These are phyloP conservation scores for Paraconiothyrium brasiliense DNA, from an alignment of 2,329 filamentous ascomycete species.

Conservation along the genomic window DNA sequence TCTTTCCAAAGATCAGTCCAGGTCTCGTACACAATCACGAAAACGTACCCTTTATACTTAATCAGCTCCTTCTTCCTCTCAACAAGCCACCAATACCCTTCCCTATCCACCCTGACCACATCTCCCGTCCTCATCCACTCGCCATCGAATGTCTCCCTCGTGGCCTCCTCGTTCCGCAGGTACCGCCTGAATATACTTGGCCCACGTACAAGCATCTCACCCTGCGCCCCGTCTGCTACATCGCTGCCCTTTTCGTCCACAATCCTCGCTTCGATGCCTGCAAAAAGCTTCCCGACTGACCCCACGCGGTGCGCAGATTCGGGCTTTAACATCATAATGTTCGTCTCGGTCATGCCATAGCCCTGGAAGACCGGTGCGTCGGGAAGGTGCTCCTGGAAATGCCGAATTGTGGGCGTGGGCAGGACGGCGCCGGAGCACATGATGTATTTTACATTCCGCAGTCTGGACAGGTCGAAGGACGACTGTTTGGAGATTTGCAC, in stretches of 20 bases:
- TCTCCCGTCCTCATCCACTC: constrained; percentile 47
- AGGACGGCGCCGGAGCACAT: constrained; percentile 34
- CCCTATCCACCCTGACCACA: constrained; percentile 35
- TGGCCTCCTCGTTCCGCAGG: constrained; percentile 38
- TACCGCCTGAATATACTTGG: constrained; percentile 42
- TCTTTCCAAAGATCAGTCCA: constrained; percentile 9
- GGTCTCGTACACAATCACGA: neutral
- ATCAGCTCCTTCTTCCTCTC: constrained; percentile 47
- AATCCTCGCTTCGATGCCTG: constrained; percentile 34
- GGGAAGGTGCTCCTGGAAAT: constrained; percentile 21
- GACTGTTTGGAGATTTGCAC: constrained; percentile 29
- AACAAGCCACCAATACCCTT: constrained; percentile 44
- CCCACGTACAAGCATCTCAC: constrained; percentile 38
- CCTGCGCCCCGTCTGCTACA: constrained; percentile 35
- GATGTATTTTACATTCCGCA: constrained; percentile 29
- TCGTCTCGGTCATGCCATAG: constrained; percentile 34
- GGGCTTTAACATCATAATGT: constrained; percentile 25
- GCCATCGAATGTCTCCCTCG: constrained; percentile 33
- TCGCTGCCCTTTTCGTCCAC: constrained; percentile 42
- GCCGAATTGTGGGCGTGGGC: constrained; percentile 21
- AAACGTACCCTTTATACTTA: constrained; percentile 40
- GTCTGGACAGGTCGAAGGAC: constrained; percentile 21
- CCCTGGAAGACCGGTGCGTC: constrained; percentile 29
- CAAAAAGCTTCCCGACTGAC: constrained; percentile 28
- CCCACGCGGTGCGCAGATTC: constrained; percentile 23